A percentile compares a stretch with the other conserved stretches of the same genome.
These are phyloP conservation scores for Rhizopogon rudus DNA, from an alignment of 768 basidiomycete species.

Conservation along the genomic window DNA sequence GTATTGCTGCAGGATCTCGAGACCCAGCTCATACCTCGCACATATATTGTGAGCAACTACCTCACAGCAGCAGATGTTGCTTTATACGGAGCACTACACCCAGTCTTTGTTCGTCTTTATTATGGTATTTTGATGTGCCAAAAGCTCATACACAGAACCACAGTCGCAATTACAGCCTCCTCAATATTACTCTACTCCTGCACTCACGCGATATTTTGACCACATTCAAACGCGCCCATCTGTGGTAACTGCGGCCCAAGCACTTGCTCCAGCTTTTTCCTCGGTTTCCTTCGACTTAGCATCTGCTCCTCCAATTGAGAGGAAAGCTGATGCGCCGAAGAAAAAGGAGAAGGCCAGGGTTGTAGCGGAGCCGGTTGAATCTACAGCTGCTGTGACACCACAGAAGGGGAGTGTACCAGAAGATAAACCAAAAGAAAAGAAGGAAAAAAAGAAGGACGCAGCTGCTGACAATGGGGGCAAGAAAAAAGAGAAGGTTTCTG, in stretches of 20 bases:
- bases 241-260: slow-evolving; percentile 53
- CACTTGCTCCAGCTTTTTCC: slow-evolving; percentile 48
- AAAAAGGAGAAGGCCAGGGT: slow-evolving; percentile 66
- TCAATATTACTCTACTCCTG: slow-evolving; percentile 77
- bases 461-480: slow-evolving; percentile 29
- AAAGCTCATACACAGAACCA: slow-evolving; percentile 3
- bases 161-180: slow-evolving; percentile 67
- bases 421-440: slow-evolving; percentile 40
- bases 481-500: slow-evolving; percentile 38
- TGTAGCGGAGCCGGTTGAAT: slow-evolving; percentile 26
- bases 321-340: slow-evolving; percentile 68
- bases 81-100: slow-evolving; percentile 85
- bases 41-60: slow-evolving; percentile 81
- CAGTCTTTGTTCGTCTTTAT: slow-evolving; percentile 57
- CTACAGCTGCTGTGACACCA: slow-evolving; percentile 28
- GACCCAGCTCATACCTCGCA: slow-evolving; percentile 63
- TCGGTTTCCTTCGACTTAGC: slow-evolving; percentile 67
- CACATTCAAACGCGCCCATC: slow-evolving; percentile 76
- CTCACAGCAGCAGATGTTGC: slow-evolving; percentile 89
- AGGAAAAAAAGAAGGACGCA: slow-evolving; percentile 49
- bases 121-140: neutral
- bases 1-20: slow-evolving; percentile 57
- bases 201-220: slow-evolving; percentile 91
- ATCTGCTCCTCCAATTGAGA: slow-evolving; percentile 67
- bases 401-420: slow-evolving; percentile 24